These are phyloP conservation scores for Chenopodium berlandieri DNA, from an alignment of 148 eudicot genomes.

Conservation along the genomic window DNA sequence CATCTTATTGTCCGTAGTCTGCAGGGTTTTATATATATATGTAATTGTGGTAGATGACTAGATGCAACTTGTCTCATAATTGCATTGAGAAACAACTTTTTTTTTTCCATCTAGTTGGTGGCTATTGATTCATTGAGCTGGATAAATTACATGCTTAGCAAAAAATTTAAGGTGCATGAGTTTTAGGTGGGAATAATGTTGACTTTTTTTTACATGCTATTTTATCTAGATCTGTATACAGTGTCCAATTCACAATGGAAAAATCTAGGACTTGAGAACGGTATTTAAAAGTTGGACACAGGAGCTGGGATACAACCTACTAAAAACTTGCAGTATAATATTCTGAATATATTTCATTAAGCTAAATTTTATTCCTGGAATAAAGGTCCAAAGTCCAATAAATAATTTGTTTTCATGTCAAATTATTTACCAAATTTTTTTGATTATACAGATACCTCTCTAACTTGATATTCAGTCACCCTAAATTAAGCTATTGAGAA, in stretches of 20 bases:
- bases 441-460: not conserved
- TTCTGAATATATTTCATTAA: not conserved
- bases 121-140: not conserved
- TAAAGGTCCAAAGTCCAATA: not conserved
- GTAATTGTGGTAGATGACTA: not conserved
- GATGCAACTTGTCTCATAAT: not conserved
- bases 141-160: not conserved
- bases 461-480: not conserved
- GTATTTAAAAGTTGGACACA: not conserved
- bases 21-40: not conserved
- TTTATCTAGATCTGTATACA: not conserved
- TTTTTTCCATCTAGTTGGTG: not conserved
- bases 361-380: not conserved
- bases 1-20: slow-evolving; percentile 6
- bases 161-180: too few species aligned
- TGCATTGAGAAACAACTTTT: not conserved
- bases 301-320: not conserved
- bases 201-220: not conserved
- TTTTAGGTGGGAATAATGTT: not conserved
- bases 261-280: not conserved
- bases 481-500: not conserved
- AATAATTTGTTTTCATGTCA: not conserved
- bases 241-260: not conserved
- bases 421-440: not conserved
- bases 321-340: not conserved